These are phyloP conservation scores for Udeniomyces megalosporus DNA, from an alignment of 768 basidiomycete genomes.

Conservation along the genomic window DNA sequence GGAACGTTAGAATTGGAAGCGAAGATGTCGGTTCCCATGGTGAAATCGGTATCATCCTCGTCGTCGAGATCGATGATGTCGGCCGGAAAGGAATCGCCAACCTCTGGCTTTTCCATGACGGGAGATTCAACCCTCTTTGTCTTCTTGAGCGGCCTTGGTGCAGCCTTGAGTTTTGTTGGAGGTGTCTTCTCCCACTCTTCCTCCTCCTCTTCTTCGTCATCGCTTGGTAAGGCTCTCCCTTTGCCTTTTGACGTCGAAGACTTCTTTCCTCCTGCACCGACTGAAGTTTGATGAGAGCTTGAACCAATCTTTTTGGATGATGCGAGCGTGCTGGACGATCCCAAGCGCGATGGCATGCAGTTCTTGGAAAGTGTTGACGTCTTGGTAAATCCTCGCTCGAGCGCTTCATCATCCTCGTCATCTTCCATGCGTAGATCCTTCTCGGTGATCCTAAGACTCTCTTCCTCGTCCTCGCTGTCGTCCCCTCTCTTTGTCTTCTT, in stretches of 20 bases:
- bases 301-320: no score
- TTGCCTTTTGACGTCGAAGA: no score
- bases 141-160: not conserved
- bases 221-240: constrained; percentile 16
- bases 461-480: not conserved
- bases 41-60: constrained; percentile 15
- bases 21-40: constrained; percentile 4
- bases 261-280: no score
- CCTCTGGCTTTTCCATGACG: not conserved
- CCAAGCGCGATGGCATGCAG: not conserved
- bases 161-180: not conserved
- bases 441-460: no score
- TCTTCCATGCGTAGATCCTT: not conserved
- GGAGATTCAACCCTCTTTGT: no score
- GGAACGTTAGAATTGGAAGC: not conserved
- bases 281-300: no score
- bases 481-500: not conserved
- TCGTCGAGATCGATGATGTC: constrained; percentile 13
- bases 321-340: not conserved
- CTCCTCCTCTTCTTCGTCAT: constrained; percentile 11
- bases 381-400: no score
- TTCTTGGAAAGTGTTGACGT: not conserved
- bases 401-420: not conserved
- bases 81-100: not conserved
- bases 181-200: not conserved